Conservation (phyloP, 2,329 filamentous ascomycete genomes). For the Fusarium bactridioides region DNA sequence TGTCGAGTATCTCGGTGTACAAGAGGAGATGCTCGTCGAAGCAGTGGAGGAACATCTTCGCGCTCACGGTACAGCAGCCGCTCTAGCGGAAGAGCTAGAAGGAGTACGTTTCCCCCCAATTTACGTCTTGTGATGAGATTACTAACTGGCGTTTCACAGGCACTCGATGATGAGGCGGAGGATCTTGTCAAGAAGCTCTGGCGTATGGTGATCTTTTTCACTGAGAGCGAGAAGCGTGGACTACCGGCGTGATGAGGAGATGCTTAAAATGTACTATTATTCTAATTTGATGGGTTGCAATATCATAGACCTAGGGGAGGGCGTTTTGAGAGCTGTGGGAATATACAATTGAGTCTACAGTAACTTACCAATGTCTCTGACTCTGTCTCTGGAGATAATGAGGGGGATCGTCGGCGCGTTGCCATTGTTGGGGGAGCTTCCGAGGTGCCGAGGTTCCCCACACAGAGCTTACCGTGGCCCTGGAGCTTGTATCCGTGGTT, state of each 20-base stretch:
- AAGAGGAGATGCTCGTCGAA: conserved; percentile 95
- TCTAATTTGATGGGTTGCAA: conserved; percentile 20
- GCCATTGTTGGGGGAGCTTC: conserved; percentile 20
- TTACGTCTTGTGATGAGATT: neutral
- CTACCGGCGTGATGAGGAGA: conserved; percentile 66
- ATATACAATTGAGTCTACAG: conserved; percentile 2
- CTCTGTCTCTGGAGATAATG: neutral
- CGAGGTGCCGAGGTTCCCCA: conserved; percentile 45
- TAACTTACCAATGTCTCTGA: neutral
- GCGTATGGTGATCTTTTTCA: conserved; percentile 98
- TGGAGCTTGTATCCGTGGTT: neutral
- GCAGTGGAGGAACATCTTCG: conserved; percentile 88
- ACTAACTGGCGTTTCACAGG: conserved; percentile 55
- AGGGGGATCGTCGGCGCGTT: conserved; percentile 21
- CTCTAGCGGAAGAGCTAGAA: conserved; percentile 84
- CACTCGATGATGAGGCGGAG: conserved; percentile 93
- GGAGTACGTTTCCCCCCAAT: conserved; percentile 65
- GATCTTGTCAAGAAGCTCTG: conserved; percentile 95
- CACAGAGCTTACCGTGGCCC: conserved; percentile 28
- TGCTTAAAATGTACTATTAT: conserved; percentile 32
- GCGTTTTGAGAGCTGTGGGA: conserved; percentile 15
- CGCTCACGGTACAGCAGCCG: conserved; percentile 76
- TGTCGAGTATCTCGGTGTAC: conserved; percentile 93
- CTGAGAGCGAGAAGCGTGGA: conserved; percentile 90
- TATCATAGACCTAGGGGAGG: conserved; percentile 16